Percentiles rank a stretch among this genome's conserved stretches.
Evolutionary conservation across 371 early-diverging fungal genomes (phyloP).

Genomic region (Dichotomocladium elegans): DNA sequence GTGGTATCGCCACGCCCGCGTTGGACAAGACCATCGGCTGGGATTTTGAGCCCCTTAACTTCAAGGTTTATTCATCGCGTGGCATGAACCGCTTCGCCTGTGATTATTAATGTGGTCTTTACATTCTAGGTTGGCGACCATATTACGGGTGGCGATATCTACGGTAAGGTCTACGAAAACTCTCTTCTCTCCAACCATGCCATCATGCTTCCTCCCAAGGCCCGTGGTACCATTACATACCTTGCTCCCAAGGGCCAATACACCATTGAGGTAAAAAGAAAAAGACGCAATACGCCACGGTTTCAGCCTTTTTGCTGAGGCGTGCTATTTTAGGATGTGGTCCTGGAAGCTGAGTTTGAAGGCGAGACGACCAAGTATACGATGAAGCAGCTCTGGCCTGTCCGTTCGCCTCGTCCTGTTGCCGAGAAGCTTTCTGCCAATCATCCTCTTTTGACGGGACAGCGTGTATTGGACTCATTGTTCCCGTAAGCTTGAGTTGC

Average conservation of each 20-base stretch:
- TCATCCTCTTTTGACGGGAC: conserved; percentile 98
- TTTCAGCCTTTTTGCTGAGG: background rate
- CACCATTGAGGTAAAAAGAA: conserved; percentile 65
- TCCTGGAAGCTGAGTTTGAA: conserved; percentile 95
- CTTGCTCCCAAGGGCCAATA: conserved; percentile 96
- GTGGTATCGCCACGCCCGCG: conserved; percentile 97
- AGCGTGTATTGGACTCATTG: conserved; percentile 98
- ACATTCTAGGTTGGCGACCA: conserved; percentile 84
- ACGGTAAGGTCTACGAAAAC: conserved; percentile 97
- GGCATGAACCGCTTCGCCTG: background rate
- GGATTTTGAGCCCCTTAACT: conserved; percentile 95
- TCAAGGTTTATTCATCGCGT: conserved; percentile 50
- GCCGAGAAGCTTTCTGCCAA: conserved; percentile 96
- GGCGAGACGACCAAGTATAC: conserved; percentile 85
- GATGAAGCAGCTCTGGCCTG: conserved; percentile 99
- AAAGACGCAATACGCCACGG: background rate
- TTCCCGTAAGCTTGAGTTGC: conserved; percentile 81
- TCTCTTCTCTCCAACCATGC: conserved; percentile 88
- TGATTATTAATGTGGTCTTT: background rate
- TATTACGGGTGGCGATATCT: conserved; percentile 98
- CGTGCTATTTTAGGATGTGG: conserved; percentile 62
- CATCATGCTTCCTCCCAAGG: conserved; percentile 96
- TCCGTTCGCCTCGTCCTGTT: conserved; percentile 97
- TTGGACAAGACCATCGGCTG: conserved; percentile 90
- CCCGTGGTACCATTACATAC: conserved; percentile 93